Percentiles rank a stretch among this genome's conserved stretches.
Evolutionary conservation across 257 asterid species (phyloP).

Genomic region (Perilla frutescens): DNA sequence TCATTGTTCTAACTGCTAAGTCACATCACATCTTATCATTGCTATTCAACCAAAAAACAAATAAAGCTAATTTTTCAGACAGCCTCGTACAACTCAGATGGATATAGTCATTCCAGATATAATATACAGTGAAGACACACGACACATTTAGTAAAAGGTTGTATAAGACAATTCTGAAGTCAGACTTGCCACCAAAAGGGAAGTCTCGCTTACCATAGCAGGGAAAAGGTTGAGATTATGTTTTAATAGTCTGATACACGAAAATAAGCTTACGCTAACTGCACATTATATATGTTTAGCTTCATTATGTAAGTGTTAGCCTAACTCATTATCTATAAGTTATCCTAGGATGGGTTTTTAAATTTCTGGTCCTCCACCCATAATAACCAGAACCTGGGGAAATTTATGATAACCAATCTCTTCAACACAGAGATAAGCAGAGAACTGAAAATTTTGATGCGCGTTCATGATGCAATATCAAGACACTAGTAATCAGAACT

Average conservation of each 20-base stretch:
- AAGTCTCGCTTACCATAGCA: neutral
- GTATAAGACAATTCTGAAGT: no score
- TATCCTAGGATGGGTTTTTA: neutral
- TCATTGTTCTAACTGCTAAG: neutral
- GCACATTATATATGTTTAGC: constrained; percentile 9
- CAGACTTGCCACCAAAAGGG: neutral
- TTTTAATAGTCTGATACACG: neutral
- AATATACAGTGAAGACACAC: no score
- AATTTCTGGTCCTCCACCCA: neutral
- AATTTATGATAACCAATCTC: neutral
- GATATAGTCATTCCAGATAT: neutral
- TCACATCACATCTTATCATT: neutral
- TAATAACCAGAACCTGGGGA: neutral
- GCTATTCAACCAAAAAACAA: neutral
- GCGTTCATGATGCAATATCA: constrained; percentile 18
- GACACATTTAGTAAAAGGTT: neutral
- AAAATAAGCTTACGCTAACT: constrained; percentile 8
- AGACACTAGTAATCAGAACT: constrained; percentile 11
- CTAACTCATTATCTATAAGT: neutral
- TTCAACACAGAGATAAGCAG: constrained; percentile 23
- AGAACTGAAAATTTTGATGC: constrained; percentile 14
- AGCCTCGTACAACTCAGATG: neutral
- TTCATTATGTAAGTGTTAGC: neutral
- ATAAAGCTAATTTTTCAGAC: constrained; percentile 2
- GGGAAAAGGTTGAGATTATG: neutral